Base-by-base conservation (phyloP, 2,329 filamentous ascomycete species). In the Penicillium sp. region DNA sequence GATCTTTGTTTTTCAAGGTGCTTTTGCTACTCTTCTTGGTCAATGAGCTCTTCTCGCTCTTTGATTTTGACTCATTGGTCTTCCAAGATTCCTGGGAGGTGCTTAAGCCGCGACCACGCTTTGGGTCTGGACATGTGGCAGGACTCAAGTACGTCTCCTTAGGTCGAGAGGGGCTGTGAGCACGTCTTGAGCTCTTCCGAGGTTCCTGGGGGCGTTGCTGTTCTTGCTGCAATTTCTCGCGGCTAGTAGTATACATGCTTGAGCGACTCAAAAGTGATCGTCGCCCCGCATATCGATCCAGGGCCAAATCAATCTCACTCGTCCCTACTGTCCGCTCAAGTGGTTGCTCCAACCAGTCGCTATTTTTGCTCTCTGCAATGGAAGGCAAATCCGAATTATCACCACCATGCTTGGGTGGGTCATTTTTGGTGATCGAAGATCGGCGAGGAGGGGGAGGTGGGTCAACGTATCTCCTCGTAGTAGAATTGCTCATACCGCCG, bases 21-120 rank as follows among this genome's bases (percentile, higher is more conserved):
- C 66, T 73, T 55, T 67, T 73, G 61, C 75, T 75, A 48, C 71
- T 75, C 59, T 76, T 77, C 55, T 73, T 75, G 0, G 69, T 70
- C 52, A 74, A 49, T 1, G 60, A 53, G 23, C 60, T 66, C 53
- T 70, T 71, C 5, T 55, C 55, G 42, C 54, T 60, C 12, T 59
- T 57, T 5, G 53, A 48, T 15, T 63, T 63, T 17, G 45, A 53
- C 63, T 50, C 48, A 55, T 39, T 58, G 35, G 19, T 61, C 55
- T 36, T 55, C 57, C 44, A 62, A 58, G 68, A 64, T 43, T 63
- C 43, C 31, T 68, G 61, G 6, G 66, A 57, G 2, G 64, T 60
- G 43, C 53, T 60, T 13, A 62, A 58, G 8, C 55, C 56, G 17
- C 61, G 65, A 35, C 59, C 61, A 36, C 50, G 57, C n/a, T 53